A percentile compares a stretch with the other conserved stretches of the same genome.
These are phyloP conservation scores for Backusella morwellensis DNA, from an alignment of 192 early-diverging fungal genomes.

Conservation along the genomic window DNA sequence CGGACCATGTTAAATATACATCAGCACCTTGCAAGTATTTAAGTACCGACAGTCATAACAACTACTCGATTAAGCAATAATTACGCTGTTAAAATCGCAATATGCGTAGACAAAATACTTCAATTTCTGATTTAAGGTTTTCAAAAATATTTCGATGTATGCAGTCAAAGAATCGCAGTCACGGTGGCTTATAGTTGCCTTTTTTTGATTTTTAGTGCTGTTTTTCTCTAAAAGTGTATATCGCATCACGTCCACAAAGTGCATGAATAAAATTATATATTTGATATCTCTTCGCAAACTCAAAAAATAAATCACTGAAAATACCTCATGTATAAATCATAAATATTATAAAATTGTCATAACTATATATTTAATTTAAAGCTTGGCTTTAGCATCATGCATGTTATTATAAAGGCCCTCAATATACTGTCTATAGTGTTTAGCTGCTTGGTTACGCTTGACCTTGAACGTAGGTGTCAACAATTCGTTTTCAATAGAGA, in stretches of 20 bases:
- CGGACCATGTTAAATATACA: conserved; percentile 16
- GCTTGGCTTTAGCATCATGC: background rate
- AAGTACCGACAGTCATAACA: background rate
- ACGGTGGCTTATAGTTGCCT: background rate
- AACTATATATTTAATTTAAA: background rate
- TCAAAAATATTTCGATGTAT: background rate
- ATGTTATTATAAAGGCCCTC: conserved; percentile 11
- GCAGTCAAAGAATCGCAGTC: background rate
- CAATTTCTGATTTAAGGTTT: background rate
- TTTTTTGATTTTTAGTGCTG: background rate
- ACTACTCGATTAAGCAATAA: background rate
- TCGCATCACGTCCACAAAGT: background rate
- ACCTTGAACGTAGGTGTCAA: conserved; percentile 76
- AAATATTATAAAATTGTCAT: background rate
- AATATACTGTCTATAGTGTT: conserved; percentile 6
- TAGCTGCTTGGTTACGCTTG: conserved; percentile 15
- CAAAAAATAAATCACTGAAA: no score
- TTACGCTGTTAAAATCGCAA: background rate
- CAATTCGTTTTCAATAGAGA: conserved; percentile 81
- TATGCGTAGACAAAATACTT: background rate
- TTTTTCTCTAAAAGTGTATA: background rate
- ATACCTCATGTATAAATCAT: background rate
- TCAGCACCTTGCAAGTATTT: conserved; percentile 3
- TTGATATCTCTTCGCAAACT: background rate
- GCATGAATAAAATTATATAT: background rate